Base-by-base conservation (phyloP, 208 protist species). In the Herpetomonas samuelpessoai region DNA sequence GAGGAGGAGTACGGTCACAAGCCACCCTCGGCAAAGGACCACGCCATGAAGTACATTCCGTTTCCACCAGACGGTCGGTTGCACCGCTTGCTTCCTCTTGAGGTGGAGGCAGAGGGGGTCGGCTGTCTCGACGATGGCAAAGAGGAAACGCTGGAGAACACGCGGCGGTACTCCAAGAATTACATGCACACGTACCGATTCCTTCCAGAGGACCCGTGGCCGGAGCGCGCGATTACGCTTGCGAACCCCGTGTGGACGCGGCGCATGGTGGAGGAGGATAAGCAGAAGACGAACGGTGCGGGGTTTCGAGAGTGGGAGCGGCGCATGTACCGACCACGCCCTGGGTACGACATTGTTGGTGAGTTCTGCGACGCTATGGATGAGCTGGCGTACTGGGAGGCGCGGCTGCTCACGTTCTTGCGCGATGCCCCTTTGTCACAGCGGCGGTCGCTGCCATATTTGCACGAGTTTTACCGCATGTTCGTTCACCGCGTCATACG, bases 341-440 rank as follows among this genome's bases (percentile, higher is more conserved):
- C 76, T 6, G 79, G 74, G 19, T 81, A 75, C 68, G 79, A 89
- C 62, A 31, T 75, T 18, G 18, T 49, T 35, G 80, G 79, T 10
- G 88, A 94, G 65, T 87, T 94, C 39, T 31, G 76, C 18, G 88
- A 94, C 57, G 74, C 88, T 18, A 76, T 87, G 58, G 88, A 94
- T 24, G 88, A 94, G 66, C 59, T 94, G 21, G 79, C 75, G 24
- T 62, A 90, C 62, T 94, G 88, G 84, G 84, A 90, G 61, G 63
- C 52, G 49, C 47, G 67, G 27, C 70, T 92, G 58, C 58, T 94
- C 9, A 30, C 57, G 14, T 94, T 92, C 65, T 47, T 94, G 27
- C 76, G 83, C 2, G 71, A 50, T 18, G 79, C 70, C 9, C 84
- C 88, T 0, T 65, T 92, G 21, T 62, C 67, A 25, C 81, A 88